Evolutionary conservation across 1,139 yeast species (phyloP), one percentile per base, ranked within the genome.

Genomic region (Candida sanyaensis): DNA sequence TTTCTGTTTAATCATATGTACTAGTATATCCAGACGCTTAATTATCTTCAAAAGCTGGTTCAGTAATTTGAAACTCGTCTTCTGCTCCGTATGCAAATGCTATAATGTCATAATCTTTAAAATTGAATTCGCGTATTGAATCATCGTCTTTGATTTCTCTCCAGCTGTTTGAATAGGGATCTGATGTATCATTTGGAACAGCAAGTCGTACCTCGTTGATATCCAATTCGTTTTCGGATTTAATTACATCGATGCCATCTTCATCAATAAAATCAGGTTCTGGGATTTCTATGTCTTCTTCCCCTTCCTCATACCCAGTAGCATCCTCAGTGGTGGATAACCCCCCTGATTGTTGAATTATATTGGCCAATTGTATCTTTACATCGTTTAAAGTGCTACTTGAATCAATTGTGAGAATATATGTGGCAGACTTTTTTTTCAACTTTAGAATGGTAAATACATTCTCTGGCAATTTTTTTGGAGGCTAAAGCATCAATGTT

Each of bases 321-420:
- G 50, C 57, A 4, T 54, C 61, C 9, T 60, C 65, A 21, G 45
- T 59, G 42, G 54, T 45, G 26, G 53, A 46, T 30, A 79, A 51
- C 0, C 86, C 86, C 2, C 86, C 85, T 1, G 82, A 67, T 11
- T 62, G 55, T 49, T 74, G 71, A 37, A 83, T 72, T 28, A 76
- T 71, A 2, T 59, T 56, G 2, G 64, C 60, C 31, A 82, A 63
- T 24, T 61, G 54, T 3, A 51, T 49, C 47, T 69, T 69, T 40
- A 82, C 56, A n/a, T 58, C 61, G 4, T 54, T 51, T 6, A 72
- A 42, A 0, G 73, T 51, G 8, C 43, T 34, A 6, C 50, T 44
- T 7, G 65, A 55, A 5, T 68, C 64, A 1, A 77, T 50, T 0
- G 77, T 66, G 13, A 81, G 55, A 39, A 78, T 65, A 51, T 77